Evolutionary conservation across 495 filamentous ascomycete genomes (phyloP).

Genomic region (Patellaria atrata): DNA sequence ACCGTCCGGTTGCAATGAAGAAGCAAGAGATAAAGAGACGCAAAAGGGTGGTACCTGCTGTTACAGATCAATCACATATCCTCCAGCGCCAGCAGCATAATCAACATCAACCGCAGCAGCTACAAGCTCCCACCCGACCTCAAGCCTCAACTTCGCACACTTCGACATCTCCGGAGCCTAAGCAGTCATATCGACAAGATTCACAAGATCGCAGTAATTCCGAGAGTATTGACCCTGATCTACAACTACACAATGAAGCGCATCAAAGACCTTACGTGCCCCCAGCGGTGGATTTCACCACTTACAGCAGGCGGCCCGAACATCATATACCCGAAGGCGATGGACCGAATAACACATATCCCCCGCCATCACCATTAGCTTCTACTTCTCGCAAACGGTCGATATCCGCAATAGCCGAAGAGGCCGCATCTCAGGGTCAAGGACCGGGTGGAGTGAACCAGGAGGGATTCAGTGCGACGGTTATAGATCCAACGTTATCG

Average conservation of each 20-base stretch:
- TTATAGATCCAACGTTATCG: too few species aligned
- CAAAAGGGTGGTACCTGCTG: constrained; percentile 84
- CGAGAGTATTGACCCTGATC: constrained; percentile 11
- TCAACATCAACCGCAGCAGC: constrained; percentile 24
- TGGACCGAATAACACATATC: constrained; percentile 29
- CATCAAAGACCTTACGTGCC: constrained; percentile 5
- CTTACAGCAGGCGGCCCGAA: constrained; percentile 11
- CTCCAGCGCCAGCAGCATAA: constrained; percentile 1
- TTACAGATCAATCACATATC: constrained; percentile 36
- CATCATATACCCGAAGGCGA: constrained; percentile 9
- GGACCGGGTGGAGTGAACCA: too few species aligned
- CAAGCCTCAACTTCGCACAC: constrained; percentile 6
- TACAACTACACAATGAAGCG: constrained; percentile 1
- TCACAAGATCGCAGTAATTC: too few species aligned
- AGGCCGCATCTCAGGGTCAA: too few species aligned
- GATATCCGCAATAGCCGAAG: constrained; percentile 43
- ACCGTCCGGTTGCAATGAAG: constrained; percentile 92
- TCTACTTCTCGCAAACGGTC: constrained; percentile 50
- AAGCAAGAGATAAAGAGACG: constrained; percentile 91
- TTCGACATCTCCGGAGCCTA: constrained; percentile 9
- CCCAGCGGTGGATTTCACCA: constrained; percentile 25
- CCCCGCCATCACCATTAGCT: constrained; percentile 32
- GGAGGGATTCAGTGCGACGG: too few species aligned
- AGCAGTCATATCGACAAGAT: constrained; percentile 10
- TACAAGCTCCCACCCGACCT: constrained; percentile 7